Conservation (phyloP, 345 rosid genomes). For the Euphorbia lathyris region DNA sequence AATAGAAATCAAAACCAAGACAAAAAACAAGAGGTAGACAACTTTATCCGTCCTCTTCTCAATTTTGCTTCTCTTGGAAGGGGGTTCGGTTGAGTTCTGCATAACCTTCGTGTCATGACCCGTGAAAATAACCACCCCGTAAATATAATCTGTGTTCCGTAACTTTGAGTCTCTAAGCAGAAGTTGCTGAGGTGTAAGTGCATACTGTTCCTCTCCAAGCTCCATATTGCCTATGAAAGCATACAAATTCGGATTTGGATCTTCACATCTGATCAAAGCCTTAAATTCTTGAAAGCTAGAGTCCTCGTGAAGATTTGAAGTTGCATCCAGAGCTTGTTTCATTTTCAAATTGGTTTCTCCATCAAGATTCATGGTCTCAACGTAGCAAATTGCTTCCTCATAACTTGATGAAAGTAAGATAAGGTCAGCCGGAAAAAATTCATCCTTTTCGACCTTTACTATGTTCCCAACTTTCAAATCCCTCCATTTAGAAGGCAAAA, state of each 20-base stretch:
- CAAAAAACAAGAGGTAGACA: constrained; percentile 61
- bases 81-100: constrained; percentile 87
- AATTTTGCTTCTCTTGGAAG: constrained; percentile 90
- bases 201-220: constrained; percentile 54
- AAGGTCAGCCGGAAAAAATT: constrained; percentile 95
- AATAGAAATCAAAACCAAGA: constrained; percentile 58
- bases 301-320: constrained; percentile 58
- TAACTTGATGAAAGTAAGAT: constrained; percentile 77
- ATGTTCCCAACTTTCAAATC: constrained; percentile 82
- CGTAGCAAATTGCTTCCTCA: constrained; percentile 92
- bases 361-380: constrained; percentile 90
- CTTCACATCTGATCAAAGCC: constrained; percentile 80
- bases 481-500: constrained; percentile 61
- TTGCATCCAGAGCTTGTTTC: constrained; percentile 69
- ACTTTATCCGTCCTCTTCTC: constrained; percentile 84
- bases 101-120: constrained; percentile 92
- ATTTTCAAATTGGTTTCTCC: constrained; percentile 95
- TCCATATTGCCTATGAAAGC: constrained; percentile 75
- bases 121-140: constrained; percentile 81
- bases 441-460: constrained; percentile 90
- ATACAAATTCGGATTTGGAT: constrained; percentile 88
- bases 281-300: constrained; percentile 59
- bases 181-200: constrained; percentile 88
- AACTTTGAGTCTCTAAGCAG: constrained; percentile 88
- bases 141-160: constrained; percentile 80